Conservation (phyloP, 148 eudicot species). For the Amaranthus hypochondriacus region DNA sequence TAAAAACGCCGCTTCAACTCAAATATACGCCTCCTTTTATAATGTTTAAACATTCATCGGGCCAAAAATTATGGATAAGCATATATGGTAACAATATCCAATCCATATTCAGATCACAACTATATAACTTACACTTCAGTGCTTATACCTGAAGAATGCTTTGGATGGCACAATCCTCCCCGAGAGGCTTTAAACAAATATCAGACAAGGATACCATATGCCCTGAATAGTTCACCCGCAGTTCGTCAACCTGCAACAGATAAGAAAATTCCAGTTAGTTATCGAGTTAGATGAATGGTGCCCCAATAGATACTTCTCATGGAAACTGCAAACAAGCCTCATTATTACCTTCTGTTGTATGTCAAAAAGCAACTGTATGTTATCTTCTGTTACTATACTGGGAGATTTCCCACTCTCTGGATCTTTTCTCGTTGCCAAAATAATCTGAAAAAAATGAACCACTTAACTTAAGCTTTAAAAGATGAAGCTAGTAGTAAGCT, state of each 20-base stretch:
- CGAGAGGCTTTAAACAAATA: constrained; percentile 73
- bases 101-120: neutral
- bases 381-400: constrained; percentile 63
- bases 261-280: neutral
- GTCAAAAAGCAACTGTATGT: constrained; percentile 59
- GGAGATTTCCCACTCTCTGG: constrained; percentile 40
- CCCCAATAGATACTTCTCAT: neutral
- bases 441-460: constrained; percentile 35
- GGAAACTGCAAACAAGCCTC: constrained; percentile 4
- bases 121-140: neutral
- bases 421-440: constrained; percentile 51
- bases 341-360: constrained; percentile 57
- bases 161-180: constrained; percentile 69
- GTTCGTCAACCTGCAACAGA: constrained; percentile 48
- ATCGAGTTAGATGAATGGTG: neutral
- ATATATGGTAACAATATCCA: neutral
- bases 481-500: neutral
- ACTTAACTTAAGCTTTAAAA: constrained; percentile 9
- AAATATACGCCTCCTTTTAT: neutral
- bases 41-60: neutral
- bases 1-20: constrained; percentile 2
- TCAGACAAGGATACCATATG: constrained; percentile 49
- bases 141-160: constrained; percentile 58
- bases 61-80: neutral
- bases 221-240: constrained; percentile 57